A percentile compares a stretch with the other conserved stretches of the same genome.
phyloP scores from a whole-genome alignment of 306 rosid species.

The Castanea sativa region DNA sequence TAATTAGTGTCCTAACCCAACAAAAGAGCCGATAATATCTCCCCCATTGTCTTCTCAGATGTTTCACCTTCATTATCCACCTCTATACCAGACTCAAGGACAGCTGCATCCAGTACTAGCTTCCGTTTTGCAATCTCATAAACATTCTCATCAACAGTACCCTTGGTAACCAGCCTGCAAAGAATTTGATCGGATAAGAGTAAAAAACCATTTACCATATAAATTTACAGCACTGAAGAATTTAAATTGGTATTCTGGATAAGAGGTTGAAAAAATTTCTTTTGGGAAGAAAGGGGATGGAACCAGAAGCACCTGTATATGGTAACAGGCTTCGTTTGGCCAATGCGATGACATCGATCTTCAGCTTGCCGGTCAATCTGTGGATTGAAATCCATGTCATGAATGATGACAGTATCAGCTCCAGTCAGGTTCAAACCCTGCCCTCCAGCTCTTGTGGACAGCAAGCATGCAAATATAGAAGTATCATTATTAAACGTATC shows the following conservation, averaged over 20 bases:
- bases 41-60: conserved; percentile 97
- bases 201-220: not conserved
- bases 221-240: not conserved
- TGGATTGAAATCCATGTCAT: conserved; percentile 98
- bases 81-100: conserved; percentile 76
- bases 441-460: conserved; percentile 97
- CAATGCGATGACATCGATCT: conserved; percentile 93
- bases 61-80: conserved; percentile 64
- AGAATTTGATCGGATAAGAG: not conserved
- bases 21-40: conserved; percentile 83
- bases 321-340: conserved; percentile 88
- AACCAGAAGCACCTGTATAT: conserved; percentile 58
- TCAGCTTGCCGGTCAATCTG: conserved; percentile 96
- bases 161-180: conserved; percentile 82
- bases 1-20: conserved; percentile 43
- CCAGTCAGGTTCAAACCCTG: conserved; percentile 93
- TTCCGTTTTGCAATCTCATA: conserved; percentile 96
- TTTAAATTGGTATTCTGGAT: not conserved
- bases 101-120: conserved; percentile 91
- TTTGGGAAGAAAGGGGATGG: conserved; percentile 1
- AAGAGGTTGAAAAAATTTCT: not conserved
- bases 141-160: conserved; percentile 90
- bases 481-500: conserved; percentile 83
- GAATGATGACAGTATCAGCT: conserved; percentile 92
- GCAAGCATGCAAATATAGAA: conserved; percentile 92